These are phyloP conservation scores for Eleusine coracana DNA, from an alignment of 176 grass and related monocot genomes.

Conservation along the genomic window DNA sequence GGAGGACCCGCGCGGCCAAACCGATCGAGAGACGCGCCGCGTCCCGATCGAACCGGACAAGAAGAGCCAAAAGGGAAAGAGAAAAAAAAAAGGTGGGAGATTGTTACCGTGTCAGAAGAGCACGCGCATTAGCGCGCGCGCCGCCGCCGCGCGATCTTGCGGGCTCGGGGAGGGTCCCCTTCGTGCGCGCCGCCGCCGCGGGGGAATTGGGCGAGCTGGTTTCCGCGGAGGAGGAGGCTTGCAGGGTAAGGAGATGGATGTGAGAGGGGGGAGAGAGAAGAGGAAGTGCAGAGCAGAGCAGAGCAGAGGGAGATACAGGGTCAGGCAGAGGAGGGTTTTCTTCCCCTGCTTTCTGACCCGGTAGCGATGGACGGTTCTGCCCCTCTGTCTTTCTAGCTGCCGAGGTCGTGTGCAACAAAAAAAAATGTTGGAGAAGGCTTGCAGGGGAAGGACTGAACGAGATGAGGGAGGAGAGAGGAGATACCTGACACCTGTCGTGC, in stretches of 20 bases:
- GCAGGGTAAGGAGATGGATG: constrained; percentile 7
- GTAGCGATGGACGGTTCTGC: background rate
- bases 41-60: background rate
- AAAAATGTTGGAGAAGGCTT: no score
- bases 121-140: background rate
- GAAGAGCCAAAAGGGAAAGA: background rate
- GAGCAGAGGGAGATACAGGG: no score
- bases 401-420: no score
- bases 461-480: no score
- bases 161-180: background rate
- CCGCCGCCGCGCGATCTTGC: background rate
- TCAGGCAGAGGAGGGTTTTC: background rate
- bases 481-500: no score
- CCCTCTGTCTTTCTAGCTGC: background rate
- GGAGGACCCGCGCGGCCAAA: constrained; percentile 10
- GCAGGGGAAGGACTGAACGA: no score
- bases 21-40: background rate
- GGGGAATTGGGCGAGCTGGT: background rate
- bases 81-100: background rate
- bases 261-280: background rate
- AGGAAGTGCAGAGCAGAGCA: background rate
- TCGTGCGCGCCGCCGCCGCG: background rate
- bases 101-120: constrained; percentile 3
- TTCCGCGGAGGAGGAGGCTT: background rate
- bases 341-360: background rate